These are phyloP conservation scores for Penicillium frequentans DNA, from an alignment of 2,329 filamentous ascomycete genomes.

Conservation along the genomic window DNA sequence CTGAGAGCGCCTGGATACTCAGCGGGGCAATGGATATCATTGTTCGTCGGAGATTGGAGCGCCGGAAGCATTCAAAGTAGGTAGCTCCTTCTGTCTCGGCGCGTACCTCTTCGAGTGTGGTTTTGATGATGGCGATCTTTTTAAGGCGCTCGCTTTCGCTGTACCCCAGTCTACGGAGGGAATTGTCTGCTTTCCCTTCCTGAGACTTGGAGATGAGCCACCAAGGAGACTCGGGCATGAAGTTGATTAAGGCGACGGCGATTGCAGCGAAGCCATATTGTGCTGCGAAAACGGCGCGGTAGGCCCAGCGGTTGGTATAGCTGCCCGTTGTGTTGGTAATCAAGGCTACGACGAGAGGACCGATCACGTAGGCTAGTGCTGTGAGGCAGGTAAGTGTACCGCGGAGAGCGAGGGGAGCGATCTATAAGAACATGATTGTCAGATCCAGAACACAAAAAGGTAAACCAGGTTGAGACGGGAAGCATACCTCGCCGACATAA, in stretches of 20 bases:
- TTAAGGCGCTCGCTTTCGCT: conserved; percentile 5
- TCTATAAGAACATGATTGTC: conserved; percentile 14
- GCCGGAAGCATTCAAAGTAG: conserved; percentile 44
- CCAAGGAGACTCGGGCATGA: conserved; percentile 17
- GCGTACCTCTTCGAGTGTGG: conserved; percentile 12
- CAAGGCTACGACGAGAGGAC: conserved; percentile 42
- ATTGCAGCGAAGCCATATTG: conserved; percentile 45
- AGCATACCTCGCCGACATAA: conserved; percentile 31
- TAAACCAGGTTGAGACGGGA: not conserved
- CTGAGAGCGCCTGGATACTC: conserved; percentile 36
- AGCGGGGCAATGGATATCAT: conserved; percentile 41
- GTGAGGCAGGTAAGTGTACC: conserved; percentile 38
- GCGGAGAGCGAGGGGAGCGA: conserved; percentile 41
- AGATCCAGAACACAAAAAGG: too few species aligned
- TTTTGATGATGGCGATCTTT: conserved; percentile 8
- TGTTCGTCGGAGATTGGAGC: conserved; percentile 41
- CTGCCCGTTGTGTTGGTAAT: conserved; percentile 39
- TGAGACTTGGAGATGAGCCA: conserved; percentile 10
- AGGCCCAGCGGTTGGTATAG: conserved; percentile 43
- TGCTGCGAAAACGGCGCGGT: conserved; percentile 42
- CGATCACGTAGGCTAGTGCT: conserved; percentile 43
- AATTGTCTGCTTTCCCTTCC: conserved; percentile 2
- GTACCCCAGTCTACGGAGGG: conserved; percentile 11
- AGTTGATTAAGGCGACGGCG: conserved; percentile 24
- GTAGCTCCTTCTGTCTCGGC: conserved; percentile 37